Evolutionary conservation across 228 moss, liverwort and hornwort genomes (phyloP), one percentile per base, ranked within the genome.

Genomic region (Sphagnum fallax): DNA sequence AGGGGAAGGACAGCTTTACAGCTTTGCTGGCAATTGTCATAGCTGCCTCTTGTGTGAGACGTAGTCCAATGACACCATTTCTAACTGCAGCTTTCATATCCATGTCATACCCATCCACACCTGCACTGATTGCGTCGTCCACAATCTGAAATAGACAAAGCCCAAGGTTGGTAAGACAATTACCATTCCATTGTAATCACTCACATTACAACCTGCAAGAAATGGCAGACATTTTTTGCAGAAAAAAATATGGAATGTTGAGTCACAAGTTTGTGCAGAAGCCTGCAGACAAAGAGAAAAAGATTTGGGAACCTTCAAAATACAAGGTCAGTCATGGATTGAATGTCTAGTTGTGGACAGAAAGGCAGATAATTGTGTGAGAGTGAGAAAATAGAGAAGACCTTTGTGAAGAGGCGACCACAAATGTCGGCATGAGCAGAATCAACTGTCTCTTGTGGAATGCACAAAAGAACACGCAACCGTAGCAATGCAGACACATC

Each of bases 61-160:
- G 85, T 71, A 98, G 73, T 50, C 93, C 97, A 51, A 69, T 79
- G 11, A 90, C 93, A 72, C 85, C 88, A 71, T 86, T 91, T 67
- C 82, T 82, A 52, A 98, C 91, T 49, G 97, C 88, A 62, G 81
- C 78, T 71, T 88, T 98, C 97, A 93, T 98, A 71, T 93, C 93
- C 47, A 90, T 91, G 74, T 98, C 97, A 66, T 98, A 98, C 67
- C 97, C 93, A 77, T 98, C 97, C 63, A 98, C 91, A 73, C 97
- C 97, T 48, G 97, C 88, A 69, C 93, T 87, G 48, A 98, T 90
- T 5, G 97, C 97, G 71, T 98, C 93, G 52, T 98, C 97, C 75
- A 98, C 93, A 62, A 76, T 78, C 95, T 94, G 86, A 76, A 16
- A 60, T 51, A 62, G 48, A 65, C 9, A 64, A 9, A 13, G 16